Evolutionary conservation across 306 rosid species (phyloP).

Genomic region (Cicer chorassanicum): DNA sequence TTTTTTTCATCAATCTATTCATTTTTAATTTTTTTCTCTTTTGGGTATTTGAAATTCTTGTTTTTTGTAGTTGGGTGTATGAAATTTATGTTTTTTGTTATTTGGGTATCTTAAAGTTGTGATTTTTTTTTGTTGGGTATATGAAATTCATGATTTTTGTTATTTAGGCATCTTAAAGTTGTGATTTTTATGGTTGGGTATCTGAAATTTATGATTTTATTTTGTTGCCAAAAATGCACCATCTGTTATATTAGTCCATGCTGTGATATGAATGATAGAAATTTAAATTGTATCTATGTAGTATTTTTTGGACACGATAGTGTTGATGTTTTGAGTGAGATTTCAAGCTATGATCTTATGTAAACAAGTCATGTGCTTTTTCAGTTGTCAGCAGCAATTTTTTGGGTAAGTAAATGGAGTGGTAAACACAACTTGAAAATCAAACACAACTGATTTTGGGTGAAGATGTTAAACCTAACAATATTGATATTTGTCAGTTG

Average conservation of each 20-base stretch:
- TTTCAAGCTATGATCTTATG: not conserved
- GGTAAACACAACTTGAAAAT: too few relatives aligned
- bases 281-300: not conserved
- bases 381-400: not conserved
- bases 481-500: too few relatives aligned
- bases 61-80: not conserved
- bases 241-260: constrained; percentile 20
- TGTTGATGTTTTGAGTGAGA: not conserved
- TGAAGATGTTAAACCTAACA: too few relatives aligned
- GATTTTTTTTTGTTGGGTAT: not conserved
- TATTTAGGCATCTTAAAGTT: constrained; percentile 1
- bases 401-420: too few relatives aligned
- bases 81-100: constrained; percentile 2
- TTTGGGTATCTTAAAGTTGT: not conserved
- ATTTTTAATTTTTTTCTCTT: not conserved
- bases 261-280: not conserved
- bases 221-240: not conserved
- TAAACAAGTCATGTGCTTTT: not conserved
- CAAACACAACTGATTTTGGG: too few relatives aligned
- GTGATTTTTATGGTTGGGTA: not conserved
- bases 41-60: not conserved
- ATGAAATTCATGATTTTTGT: not conserved
- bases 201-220: constrained; percentile 12
- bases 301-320: not conserved
- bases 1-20: not conserved